Evolutionary conservation across 1,284 basidiomycete species (phyloP), one percentile per base, ranked within the genome.

Genomic region (Moesziomyces antarcticus): DNA sequence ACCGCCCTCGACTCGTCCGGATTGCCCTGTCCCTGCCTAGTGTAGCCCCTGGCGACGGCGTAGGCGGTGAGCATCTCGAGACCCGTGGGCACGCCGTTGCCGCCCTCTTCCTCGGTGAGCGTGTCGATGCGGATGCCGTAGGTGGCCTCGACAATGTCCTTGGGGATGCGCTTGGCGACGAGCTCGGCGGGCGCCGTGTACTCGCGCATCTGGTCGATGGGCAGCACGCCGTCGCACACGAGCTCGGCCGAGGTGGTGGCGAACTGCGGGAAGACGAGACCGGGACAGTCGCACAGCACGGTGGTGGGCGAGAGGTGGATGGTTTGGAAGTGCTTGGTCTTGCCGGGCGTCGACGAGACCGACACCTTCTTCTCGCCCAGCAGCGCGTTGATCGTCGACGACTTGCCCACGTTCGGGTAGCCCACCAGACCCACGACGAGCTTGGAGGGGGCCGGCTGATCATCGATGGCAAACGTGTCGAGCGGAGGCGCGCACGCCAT

Each of bases 291-390:
- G 80, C 96, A 99, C n/a, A 99, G 89, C 14, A 93, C 88, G 50
- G 98, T 92, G 3, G 89, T 87, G 27, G 92, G 89, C 0, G 94
- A 94, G 25, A 99, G 88, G 73, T 94, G 89, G 71, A 98, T 94
- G 0, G 97, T 99, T 86, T 99, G 97, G 87, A 99, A 98, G 85
- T 99, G 97, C 84, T 99, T 99, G 30, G 97, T 99, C 85, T 99
- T 98, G 74, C 97, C 82, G 3, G 82, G 82, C 7, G 82, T 84
- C 10, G 80, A 64, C 16, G 79, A 81, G 49, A 83, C 82, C 30
- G 81, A 82, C 10, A 84, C 82, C 69, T 83, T 83, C 56, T 84
- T 84, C 25, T 77, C 77, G 50, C 81, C 81, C 2, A 83, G 74
- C 47, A 84, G 60, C 11, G 82, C 82, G 20, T 84, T 84, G 78